These are phyloP conservation scores for Eucalyptus marginata DNA, from an alignment of 345 rosid genomes.

Conservation along the genomic window DNA sequence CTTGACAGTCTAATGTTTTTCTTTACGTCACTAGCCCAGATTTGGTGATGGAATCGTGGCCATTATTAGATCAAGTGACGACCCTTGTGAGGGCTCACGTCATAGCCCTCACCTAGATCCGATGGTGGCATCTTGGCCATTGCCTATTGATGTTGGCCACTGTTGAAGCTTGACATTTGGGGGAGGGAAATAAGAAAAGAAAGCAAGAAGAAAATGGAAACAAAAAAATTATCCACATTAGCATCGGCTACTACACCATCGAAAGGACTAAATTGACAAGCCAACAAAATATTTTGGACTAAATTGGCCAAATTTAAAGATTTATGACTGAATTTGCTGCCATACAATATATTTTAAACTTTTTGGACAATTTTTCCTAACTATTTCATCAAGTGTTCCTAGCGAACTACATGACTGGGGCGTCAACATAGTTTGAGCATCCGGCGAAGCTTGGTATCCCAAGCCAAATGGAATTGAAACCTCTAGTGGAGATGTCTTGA, in stretches of 20 bases:
- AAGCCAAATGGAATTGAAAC: too few relatives aligned
- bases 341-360: too few relatives aligned
- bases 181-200: not conserved
- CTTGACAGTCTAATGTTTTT: not conserved
- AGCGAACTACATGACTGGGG: not conserved
- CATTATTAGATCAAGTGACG: not conserved
- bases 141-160: not conserved
- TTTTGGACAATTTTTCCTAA: not conserved
- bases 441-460: not conserved
- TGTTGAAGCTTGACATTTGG: not conserved
- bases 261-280: not conserved
- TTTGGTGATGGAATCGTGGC: not conserved
- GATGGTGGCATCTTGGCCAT: not conserved
- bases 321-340: not conserved
- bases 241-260: not conserved
- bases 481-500: not conserved
- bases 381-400: not conserved
- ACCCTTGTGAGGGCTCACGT: accelerated
- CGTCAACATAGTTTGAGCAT: not conserved
- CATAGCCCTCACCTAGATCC: not conserved
- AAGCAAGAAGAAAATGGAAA: not conserved
- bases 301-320: too few relatives aligned
- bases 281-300: not conserved
- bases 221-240: not conserved
- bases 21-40: not conserved